Base-by-base conservation (phyloP, 805 yeast genomes). In the Wickerhamomyces bisporus region DNA sequence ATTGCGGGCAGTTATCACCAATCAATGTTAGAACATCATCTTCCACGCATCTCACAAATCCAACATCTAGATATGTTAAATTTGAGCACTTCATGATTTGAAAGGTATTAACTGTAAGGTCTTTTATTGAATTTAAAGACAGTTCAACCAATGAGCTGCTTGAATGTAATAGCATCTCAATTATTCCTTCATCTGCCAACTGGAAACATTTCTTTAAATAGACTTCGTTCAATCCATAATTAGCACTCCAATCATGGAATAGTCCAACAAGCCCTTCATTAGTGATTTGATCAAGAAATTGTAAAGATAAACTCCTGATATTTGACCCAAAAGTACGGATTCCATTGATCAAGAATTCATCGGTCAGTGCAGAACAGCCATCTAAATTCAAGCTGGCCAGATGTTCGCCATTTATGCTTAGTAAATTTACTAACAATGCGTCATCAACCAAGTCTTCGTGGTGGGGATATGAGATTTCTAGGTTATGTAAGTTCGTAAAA, bases 1-100 rank as follows among this genome's bases (percentile, higher is more conserved):
- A 60, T 33, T 74, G 74, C 0, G 79, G 73, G 44, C 93, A 85
- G 10, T 73, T 68, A 20, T 70, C 61, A 3, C 83, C 71, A 16
- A 87, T 48, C 21, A 71, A 52, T 19, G 73, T 74, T n/a, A 89
- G 57, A 0, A 77, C 71, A 15, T 68, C 71, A 58, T 91, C 86
- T 53, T 87, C 87, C 11, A 86, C 73, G 16, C 77, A 66, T 28
- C 94, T 66, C 3, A 87, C 85, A 60, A 91, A 91, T 0, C 97
- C 94, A 12, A 79, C 54, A 57, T 91, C 93, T 14, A 86, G 49
- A 25, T 76, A 71, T 1, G 86, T 77, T 30, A 91, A 61, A 21
- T 79, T 70, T 2, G 88, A 85, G 53, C 60, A 54, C 44, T 62
- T 38, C 76, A 72, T 35, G 64, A 70, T 66, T 36, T 66, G 62